These are phyloP conservation scores for Blastocystis sp. DNA, from an alignment of 352 stramenopile genomes.

Conservation along the genomic window DNA sequence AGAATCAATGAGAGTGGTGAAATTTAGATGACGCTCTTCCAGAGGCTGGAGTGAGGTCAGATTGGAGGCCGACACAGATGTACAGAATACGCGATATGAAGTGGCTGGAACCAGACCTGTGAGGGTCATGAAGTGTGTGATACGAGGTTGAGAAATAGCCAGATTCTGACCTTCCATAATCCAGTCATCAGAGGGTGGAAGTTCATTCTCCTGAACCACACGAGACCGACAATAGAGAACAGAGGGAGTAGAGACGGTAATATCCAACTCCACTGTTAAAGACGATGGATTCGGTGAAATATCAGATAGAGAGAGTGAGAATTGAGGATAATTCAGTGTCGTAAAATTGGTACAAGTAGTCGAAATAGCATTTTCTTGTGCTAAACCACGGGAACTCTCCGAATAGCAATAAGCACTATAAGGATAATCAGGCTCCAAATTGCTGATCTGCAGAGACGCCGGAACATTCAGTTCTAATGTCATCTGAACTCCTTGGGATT, in stretches of 20 bases:
- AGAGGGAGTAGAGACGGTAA: neutral
- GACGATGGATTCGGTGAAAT: neutral
- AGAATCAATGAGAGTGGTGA: neutral
- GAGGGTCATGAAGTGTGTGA: constrained; percentile 37
- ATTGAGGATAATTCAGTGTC: constrained; percentile 25
- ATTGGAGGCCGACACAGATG: neutral
- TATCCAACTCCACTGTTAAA: neutral
- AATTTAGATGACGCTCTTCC: neutral
- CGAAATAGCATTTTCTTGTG: neutral
- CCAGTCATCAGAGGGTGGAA: constrained; percentile 17
- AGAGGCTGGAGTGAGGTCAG: constrained; percentile 24
- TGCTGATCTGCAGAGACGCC: neutral
- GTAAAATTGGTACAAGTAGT: neutral
- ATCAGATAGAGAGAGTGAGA: neutral
- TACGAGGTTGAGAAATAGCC: neutral
- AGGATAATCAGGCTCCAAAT: neutral
- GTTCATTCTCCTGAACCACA: neutral
- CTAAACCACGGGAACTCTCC: neutral
- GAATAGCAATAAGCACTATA: constrained; percentile 54
- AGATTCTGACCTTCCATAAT: neutral
- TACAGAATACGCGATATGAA: neutral
- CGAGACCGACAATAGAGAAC: constrained; percentile 1
- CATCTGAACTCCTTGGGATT: neutral
- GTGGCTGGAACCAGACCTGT: neutral
- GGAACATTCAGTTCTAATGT: neutral